Base-by-base conservation (phyloP, 768 basidiomycete genomes). In the Macrolepiota fuliginosa region DNA sequence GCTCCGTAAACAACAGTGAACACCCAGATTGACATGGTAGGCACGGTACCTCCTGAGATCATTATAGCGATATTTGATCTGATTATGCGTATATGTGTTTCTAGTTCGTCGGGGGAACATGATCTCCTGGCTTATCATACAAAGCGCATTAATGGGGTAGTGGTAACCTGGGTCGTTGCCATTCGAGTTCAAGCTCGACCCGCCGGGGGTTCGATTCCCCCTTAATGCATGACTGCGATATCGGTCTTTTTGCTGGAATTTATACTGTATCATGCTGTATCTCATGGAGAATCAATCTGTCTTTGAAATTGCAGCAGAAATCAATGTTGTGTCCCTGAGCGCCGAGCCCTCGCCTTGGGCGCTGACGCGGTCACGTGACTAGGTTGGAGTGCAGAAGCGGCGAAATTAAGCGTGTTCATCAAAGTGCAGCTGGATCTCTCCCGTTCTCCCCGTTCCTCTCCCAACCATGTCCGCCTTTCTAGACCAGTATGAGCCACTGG, bases 401-500 rank as follows among this genome's bases (percentile, higher is more conserved):
- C 24, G 47, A 49, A 49, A 42, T 53, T 58, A 50, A 10, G 42
- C 35, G 56, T 19, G 50, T 37, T 46, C 36, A 22, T 45, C 42
- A 25, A 15, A 37, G 32, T 39, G 49, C 45, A 27, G n/a, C 29
- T 37, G n/a, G 19, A 32, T 49, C 46, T 46, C 53, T 17, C 59
- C 50, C 25, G 22, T 56, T 40, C 64, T 49, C 64, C 19, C 74
- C 74, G 73, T 12, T 50, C 36, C 47, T 25, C 47, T 25, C 59
- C 29, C 29, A 1, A 35, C 10, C 49, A 61, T 61, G 63, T 61
- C 74, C 40, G 64, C 74, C n/a, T 86, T 87, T 66, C 78, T 96
- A 22, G 91, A 91, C 67, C 82, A 83, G 53, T 98, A 96, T 69
- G 93, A 94, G 63, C 80, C 92, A 6, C 81, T 95, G 51, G 94